Base-by-base conservation (phyloP, 2,329 filamentous ascomycete genomes). In the Aureobasidium sp. region DNA sequence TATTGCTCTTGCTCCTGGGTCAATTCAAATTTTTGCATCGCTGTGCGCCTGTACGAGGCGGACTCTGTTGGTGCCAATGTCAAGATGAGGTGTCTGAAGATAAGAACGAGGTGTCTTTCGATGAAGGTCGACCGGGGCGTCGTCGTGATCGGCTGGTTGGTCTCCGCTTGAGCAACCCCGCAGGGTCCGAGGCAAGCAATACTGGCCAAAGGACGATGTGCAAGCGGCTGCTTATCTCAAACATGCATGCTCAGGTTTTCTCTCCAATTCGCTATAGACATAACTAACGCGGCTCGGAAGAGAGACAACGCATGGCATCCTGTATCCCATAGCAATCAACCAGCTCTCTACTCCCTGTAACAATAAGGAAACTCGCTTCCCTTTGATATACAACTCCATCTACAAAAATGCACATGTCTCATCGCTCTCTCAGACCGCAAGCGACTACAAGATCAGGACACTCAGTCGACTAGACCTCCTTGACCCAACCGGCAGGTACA, bases 401-500 rank as follows among this genome's bases (percentile, higher is more conserved):
- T 57, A 46, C 53, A 44, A 15, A 4, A 42, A 58, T 39, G 42
- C 42, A 58, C 23, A 58, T 39, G n/a, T 20, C 41, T 46, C 17
- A 23, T 47, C 29, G 42, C n/a, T 48, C 23, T 34, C 12, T 5
- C 32, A 29, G n/a, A 3, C 27, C 20, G 23, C 42, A 48, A 26
- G 23, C 47, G 8, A 39, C 23, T 32, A 36, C 32, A 58, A 29
- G 27, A 13, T 9, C 13, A 2, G 29, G 9, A 29, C 7, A 13
- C 7, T 27, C 29, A 15, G 42, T 51, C 36, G 17, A 37, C 63
- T 64, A 73, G 8, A 90, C 84, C 70, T 87, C 84, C 75, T 91
- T 88, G 64, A 97, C 84, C 78, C 97, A 99, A 74, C 91, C 96
- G 41, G 92, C 92, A 50, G 94, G 94, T 60, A 99, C 94, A 73